A percentile compares a stretch with the other conserved stretches of the same genome.
Conservation (phyloP, 345 rosid genomes). For the Murraya paniculata region DNA sequence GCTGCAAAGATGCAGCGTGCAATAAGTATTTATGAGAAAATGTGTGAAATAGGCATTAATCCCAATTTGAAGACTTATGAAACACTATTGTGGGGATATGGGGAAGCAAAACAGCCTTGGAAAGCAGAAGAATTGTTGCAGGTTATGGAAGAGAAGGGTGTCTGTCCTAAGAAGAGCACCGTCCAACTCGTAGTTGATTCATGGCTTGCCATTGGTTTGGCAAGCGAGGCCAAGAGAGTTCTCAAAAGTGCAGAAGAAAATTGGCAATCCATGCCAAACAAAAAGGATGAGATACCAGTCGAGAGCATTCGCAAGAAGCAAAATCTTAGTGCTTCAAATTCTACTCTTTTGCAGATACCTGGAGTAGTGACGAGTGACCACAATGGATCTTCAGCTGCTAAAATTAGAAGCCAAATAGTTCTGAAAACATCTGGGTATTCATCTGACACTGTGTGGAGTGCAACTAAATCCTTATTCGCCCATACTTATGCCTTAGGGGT, state of each 20-base stretch:
- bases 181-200: slow-evolving; percentile 72
- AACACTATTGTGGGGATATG: slow-evolving; percentile 87
- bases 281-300: slow-evolving; percentile 22
- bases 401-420: slow-evolving; percentile 33
- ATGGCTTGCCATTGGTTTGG: slow-evolving; percentile 72
- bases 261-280: slow-evolving; percentile 21
- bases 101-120: slow-evolving; percentile 84
- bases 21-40: slow-evolving; percentile 47
- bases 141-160: slow-evolving; percentile 59
- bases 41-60: slow-evolving; percentile 49
- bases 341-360: slow-evolving; percentile 27
- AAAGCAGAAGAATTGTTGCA: slow-evolving; percentile 72
- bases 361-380: slow-evolving; percentile 21
- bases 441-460: slow-evolving; percentile 17
- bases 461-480: slow-evolving; percentile 19
- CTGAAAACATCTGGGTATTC: slow-evolving; percentile 20
- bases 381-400: slow-evolving; percentile 28
- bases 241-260: slow-evolving; percentile 17
- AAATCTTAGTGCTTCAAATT: slow-evolving; percentile 28
- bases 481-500: slow-evolving; percentile 20
- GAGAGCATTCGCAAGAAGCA: slow-evolving; percentile 28
- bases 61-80: slow-evolving; percentile 82
- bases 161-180: slow-evolving; percentile 54
- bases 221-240: slow-evolving; percentile 54
- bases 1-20: slow-evolving; percentile 76